Conservation (phyloP, 2,329 filamentous ascomycete species). For the Ophiosphaerella herpotricha region DNA sequence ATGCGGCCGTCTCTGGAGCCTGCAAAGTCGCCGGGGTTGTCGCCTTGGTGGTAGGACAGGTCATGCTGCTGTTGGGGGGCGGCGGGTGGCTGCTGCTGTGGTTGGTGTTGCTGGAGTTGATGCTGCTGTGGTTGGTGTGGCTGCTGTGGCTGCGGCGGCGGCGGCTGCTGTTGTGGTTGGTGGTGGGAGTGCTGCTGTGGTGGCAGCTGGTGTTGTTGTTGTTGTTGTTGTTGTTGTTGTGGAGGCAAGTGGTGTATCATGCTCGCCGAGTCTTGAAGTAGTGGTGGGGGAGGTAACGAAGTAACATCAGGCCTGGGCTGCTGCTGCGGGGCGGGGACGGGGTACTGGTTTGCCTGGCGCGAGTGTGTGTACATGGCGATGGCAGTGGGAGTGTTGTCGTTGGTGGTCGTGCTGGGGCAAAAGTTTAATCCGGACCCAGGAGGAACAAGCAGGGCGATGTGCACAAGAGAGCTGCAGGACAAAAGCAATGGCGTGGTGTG, state of each 20-base stretch:
- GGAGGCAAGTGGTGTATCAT: conserved; percentile 18
- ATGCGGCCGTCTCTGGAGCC: conserved; percentile 11
- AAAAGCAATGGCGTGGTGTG: too few relatives aligned
- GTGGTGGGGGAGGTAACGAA: conserved; percentile 16
- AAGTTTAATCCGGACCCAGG: background rate
- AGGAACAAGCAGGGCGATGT: background rate
- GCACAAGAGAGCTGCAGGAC: too few relatives aligned
- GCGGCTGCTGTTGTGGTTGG: background rate
- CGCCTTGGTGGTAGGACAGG: conserved; percentile 19
- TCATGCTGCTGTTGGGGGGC: conserved; percentile 10
- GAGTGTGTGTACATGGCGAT: conserved; percentile 27
- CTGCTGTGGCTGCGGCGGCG: conserved; percentile 3
- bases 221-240: background rate
- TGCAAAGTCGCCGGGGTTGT: conserved; percentile 2
- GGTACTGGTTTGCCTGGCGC: conserved; percentile 25
- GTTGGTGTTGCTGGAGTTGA: conserved; percentile 2
- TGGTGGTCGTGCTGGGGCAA: background rate
- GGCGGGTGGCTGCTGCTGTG: conserved; percentile 1
- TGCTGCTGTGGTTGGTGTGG: conserved; percentile 5
- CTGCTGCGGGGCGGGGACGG: conserved; percentile 13
- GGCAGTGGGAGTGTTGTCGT: background rate
- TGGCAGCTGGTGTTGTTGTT: background rate
- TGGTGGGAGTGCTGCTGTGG: conserved; percentile 8
- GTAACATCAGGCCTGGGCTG: conserved; percentile 16
- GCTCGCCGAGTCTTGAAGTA: conserved; percentile 15